Evolutionary conservation across 2,329 filamentous ascomycete genomes (phyloP), one percentile per base, ranked within the genome.

Genomic region (Berkeleyomyces rouxiae): DNA sequence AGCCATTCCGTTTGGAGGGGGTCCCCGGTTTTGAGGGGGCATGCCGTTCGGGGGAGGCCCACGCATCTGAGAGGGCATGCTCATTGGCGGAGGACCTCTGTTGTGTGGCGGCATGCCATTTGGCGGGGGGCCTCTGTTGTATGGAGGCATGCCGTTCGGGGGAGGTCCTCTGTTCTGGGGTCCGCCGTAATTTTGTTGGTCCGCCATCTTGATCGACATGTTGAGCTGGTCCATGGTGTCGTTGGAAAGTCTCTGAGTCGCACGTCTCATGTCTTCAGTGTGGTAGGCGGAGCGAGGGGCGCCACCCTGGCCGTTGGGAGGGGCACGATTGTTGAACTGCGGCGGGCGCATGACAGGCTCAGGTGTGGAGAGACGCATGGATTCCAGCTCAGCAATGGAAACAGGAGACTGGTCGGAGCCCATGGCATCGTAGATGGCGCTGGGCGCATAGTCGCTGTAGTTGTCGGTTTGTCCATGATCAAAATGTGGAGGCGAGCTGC

Each of bases 211-310:
- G 70, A 97, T 61, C 51, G 61, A 36, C 33, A 61, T 86, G 40
- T 83, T 83, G 70, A 97, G 78, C 70, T 96, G 90, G 53, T 85
- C 80, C 55, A 96, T 77, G 0, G 92, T 97, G 0, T 84, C 84
- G 67, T 79, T 82, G 36, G 93, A 96, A 71, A 97, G 84, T 31
- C 90, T 85, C 67, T 86, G 90, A 68, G 90, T 93, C 60, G 88
- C 89, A 66, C 84, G 84, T 66, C 88, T 85, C 68, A 92, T 78
- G 70, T 93, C 88, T 11, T 87, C 82, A 39, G 89, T 85, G 64
- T 88, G 83, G 67, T 87, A 83, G 0, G 88, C 88, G 53, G 71
- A 62, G 40, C 63, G 63, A 43, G 63, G 63, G 66, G 82, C 82
- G 64, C 81, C 83, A 1, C 78, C 77, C 4, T 90, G 90, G 58